Conservation (phyloP, 805 yeast genomes). For the Candida boidinii region DNA sequence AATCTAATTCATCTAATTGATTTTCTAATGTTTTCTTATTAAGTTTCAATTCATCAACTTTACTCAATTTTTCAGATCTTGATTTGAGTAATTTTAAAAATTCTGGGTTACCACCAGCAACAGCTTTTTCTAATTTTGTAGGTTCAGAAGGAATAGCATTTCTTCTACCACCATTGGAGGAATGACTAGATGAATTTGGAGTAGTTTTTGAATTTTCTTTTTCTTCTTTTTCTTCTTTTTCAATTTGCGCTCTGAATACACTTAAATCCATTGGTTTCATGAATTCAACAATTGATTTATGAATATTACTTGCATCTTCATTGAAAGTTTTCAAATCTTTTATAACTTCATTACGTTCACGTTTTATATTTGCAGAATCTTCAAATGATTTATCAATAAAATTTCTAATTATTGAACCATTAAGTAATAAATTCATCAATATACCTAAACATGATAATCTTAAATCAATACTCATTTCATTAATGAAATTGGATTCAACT, state of each 20-base stretch:
- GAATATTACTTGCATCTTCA: slow-evolving; percentile 42
- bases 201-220: slow-evolving; percentile 10
- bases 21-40: slow-evolving; percentile 49
- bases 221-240: slow-evolving; percentile 13
- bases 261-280: slow-evolving; percentile 19
- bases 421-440: slow-evolving; percentile 52
- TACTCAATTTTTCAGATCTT: slow-evolving; percentile 31
- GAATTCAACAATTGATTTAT: slow-evolving; percentile 29
- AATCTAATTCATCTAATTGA: slow-evolving; percentile 58
- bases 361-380: slow-evolving; percentile 48
- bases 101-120: slow-evolving; percentile 32
- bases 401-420: slow-evolving; percentile 49
- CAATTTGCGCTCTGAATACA: slow-evolving; percentile 11
- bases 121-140: slow-evolving; percentile 25
- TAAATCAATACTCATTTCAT: slow-evolving; percentile 39
- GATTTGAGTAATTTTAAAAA: slow-evolving; percentile 35
- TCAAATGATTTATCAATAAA: slow-evolving; percentile 66
- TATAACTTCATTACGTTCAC: slow-evolving; percentile 57
- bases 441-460: slow-evolving; percentile 53
- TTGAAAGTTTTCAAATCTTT: slow-evolving; percentile 47
- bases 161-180: slow-evolving; percentile 21
- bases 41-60: slow-evolving; percentile 37
- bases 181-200: slow-evolving; percentile 13
- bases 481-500: slow-evolving; percentile 47
- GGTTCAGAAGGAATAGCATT: slow-evolving; percentile 20